Conservation (phyloP, 2,329 filamentous ascomycete genomes). For the Sarocladiaceae sp. region DNA sequence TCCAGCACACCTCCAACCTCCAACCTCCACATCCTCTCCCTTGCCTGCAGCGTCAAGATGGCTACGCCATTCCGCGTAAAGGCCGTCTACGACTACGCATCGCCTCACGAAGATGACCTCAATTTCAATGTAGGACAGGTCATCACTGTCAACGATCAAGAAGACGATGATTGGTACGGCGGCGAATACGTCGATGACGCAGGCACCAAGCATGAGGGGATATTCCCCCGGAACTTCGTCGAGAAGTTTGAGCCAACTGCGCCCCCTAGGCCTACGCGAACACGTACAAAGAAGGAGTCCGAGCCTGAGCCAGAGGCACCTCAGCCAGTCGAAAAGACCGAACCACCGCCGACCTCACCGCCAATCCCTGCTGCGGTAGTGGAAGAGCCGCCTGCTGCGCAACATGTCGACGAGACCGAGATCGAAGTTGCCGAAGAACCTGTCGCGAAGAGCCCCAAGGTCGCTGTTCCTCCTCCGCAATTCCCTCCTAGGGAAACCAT, state of each 20-base stretch:
- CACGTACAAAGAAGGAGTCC: slow-evolving; percentile 57
- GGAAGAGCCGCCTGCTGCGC: slow-evolving; percentile 20
- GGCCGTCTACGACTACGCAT: slow-evolving; percentile 90
- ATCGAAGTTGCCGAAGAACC: slow-evolving; percentile 30
- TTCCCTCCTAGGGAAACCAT: slow-evolving; percentile 18
- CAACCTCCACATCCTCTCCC: slow-evolving; percentile 13
- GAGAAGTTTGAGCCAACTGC: slow-evolving; percentile 90
- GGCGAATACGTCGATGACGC: slow-evolving; percentile 77
- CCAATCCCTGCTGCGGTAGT: slow-evolving; percentile 21
- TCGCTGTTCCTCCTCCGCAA: slow-evolving; percentile 21
- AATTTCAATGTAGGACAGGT: slow-evolving; percentile 79
- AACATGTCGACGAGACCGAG: slow-evolving; percentile 14
- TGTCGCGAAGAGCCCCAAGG: slow-evolving; percentile 25
- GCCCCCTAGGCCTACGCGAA: slow-evolving; percentile 75
- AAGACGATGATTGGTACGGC: slow-evolving; percentile 90
- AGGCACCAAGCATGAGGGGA: slow-evolving; percentile 71
- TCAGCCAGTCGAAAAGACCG: slow-evolving; percentile 14
- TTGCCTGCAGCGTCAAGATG: slow-evolving; percentile 45
- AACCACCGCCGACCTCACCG: slow-evolving; percentile 20
- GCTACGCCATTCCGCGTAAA: slow-evolving; percentile 84
- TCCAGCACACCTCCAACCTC: slow-evolving; percentile 1
- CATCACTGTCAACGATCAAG: slow-evolving; percentile 87
- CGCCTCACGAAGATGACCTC: slow-evolving; percentile 90
- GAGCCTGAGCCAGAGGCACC: slow-evolving; percentile 23
- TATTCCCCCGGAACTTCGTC: slow-evolving; percentile 96